These are phyloP conservation scores for Astrocystis sublimbata DNA, from an alignment of 495 filamentous ascomycete genomes.

Conservation along the genomic window DNA sequence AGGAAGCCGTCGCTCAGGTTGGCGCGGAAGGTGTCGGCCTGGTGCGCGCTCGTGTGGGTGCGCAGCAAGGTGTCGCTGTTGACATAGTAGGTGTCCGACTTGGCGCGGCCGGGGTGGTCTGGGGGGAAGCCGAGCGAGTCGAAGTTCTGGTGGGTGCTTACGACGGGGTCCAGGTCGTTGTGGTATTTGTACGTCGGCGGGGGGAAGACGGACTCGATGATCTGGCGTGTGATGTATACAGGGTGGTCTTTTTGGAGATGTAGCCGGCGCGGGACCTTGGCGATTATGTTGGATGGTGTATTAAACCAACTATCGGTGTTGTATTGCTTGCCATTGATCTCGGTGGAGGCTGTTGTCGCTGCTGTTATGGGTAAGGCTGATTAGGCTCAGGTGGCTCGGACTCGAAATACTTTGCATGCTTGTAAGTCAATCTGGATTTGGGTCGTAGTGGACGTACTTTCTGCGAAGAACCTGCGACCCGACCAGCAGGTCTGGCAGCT, in stretches of 20 bases:
- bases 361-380: background rate
- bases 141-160: slow-evolving; percentile 87
- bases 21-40: slow-evolving; percentile 81
- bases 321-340: slow-evolving; percentile 65
- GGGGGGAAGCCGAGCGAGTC: slow-evolving; percentile 89
- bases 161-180: slow-evolving; percentile 77
- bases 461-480: slow-evolving; percentile 13
- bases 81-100: slow-evolving; percentile 94
- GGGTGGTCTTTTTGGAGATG: slow-evolving; percentile 90
- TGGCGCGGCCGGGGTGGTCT: slow-evolving; percentile 86
- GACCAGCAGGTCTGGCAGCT: slow-evolving; percentile 1
- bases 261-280: slow-evolving; percentile 69
- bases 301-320: slow-evolving; percentile 82
- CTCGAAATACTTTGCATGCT: background rate
- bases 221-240: slow-evolving; percentile 80
- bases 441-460: slow-evolving; percentile 20
- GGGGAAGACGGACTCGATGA: slow-evolving; percentile 90
- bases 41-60: slow-evolving; percentile 92
- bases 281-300: slow-evolving; percentile 70
- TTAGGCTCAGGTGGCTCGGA: slow-evolving; percentile 3
- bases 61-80: slow-evolving; percentile 81
- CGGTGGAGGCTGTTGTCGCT: slow-evolving; percentile 27
- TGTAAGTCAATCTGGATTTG: too few species aligned
- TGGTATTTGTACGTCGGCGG: slow-evolving; percentile 69
- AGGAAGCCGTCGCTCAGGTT: slow-evolving; percentile 77